Evolutionary conservation across 2,329 filamentous ascomycete species (phyloP), one percentile per base, ranked within the genome.

Genomic region (Massarina eburnea): DNA sequence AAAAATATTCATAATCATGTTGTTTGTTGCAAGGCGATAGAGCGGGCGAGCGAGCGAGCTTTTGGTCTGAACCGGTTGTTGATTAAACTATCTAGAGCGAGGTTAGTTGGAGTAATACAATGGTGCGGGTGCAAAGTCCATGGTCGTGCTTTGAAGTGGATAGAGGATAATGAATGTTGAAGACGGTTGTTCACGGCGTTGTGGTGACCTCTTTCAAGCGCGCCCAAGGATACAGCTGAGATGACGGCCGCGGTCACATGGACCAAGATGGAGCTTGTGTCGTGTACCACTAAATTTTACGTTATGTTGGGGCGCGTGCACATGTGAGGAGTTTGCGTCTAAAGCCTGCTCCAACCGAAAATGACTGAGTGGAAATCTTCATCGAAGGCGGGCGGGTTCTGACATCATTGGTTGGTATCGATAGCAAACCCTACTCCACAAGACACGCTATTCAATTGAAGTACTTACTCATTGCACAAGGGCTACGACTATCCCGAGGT

Each of bases 131-230:
- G 12, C 12, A 5, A 14, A 14, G n/a, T 8, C n/a, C 12, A 30
- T 14, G 27, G 12, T 30, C 4, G 12, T 30, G 5, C 6, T 30
- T 8, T 30, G 32, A 7, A 8, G 32, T 17, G 7, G 17, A 36
- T 36, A 15, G 36, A 17, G 42, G 42, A 43, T 56, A 48, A 51
- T 48, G 46, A 48, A 41, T 55, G 48, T 44, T 50, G 24, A 42
- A 36, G 26, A 45, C 62, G 62, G 62, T 45, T 63, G 55, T 57
- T 50, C 44, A 44, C 61, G 62, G 62, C 60, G 62, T 61, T 58
- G 55, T 46, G 24, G 4, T 17, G 20, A 17, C 39, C 35, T 38
- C 22, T 7, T 38, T 24, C 35, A 38, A 38, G 35, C 35, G 35
- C 20, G 12, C 20, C 35, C 26, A 38, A 24, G 20, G 15, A 8